phyloP scores from a whole-genome alignment of 2,329 filamentous ascomycete genomes.

The Aspergillus novoparasiticus region DNA sequence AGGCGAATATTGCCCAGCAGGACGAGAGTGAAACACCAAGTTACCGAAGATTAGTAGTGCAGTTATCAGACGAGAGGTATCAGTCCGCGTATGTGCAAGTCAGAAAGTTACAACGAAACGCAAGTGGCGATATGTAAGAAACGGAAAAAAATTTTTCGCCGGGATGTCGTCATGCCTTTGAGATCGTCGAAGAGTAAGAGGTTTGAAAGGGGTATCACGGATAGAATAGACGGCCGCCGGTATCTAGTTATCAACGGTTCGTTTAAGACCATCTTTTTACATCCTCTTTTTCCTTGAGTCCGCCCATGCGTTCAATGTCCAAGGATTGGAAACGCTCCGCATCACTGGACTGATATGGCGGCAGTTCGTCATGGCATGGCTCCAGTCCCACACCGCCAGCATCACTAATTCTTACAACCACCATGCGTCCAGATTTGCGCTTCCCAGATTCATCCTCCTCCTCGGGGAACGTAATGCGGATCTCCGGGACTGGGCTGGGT shows the following conservation, averaged over 20 bases:
- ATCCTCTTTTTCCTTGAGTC: slow-evolving; percentile 83
- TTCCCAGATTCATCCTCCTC: slow-evolving; percentile 78
- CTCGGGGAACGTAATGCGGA: slow-evolving; percentile 97
- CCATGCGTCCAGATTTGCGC: slow-evolving; percentile 80
- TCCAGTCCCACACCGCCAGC: slow-evolving; percentile 82
- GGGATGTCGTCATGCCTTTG: slow-evolving; percentile 37
- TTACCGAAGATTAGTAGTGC: slow-evolving; percentile 6
- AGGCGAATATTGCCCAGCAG: slow-evolving; percentile 5
- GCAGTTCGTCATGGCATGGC: slow-evolving; percentile 76
- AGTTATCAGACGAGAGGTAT: slow-evolving; percentile 17
- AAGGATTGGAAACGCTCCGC: slow-evolving; percentile 85
- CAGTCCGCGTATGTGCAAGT: slow-evolving; percentile 37
- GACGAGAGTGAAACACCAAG: not conserved
- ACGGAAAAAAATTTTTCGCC: slow-evolving; percentile 28
- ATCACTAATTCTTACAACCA: slow-evolving; percentile 89
- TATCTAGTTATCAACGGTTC: slow-evolving; percentile 1
- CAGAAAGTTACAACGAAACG: slow-evolving; percentile 23
- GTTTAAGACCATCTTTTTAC: slow-evolving; percentile 38
- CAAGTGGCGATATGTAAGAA: slow-evolving; percentile 25
- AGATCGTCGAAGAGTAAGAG: slow-evolving; percentile 30
- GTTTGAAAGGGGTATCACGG: slow-evolving; percentile 16
- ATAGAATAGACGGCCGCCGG: slow-evolving; percentile 8
- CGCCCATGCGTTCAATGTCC: slow-evolving; percentile 92
- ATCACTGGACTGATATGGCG: slow-evolving; percentile 84
- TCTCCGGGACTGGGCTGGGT: slow-evolving; percentile 86